A percentile compares a stretch with the other conserved stretches of the same genome.
phyloP scores from a whole-genome alignment of 2,329 filamentous ascomycete species.

The Orbilia oligospora region DNA sequence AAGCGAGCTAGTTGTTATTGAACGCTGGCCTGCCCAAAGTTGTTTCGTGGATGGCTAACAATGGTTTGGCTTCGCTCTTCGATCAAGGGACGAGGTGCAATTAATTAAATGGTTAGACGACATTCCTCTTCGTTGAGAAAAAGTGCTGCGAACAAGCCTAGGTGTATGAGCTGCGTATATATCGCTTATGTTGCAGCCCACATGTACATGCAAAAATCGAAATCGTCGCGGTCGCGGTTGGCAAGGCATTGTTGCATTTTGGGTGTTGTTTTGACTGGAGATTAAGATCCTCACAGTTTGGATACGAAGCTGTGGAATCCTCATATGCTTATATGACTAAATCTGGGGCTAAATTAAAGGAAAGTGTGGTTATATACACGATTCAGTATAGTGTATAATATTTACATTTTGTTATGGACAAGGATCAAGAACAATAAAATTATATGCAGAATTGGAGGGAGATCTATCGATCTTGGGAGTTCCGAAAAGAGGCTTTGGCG shows the following conservation, averaged over 20 bases:
- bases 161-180: too few species aligned
- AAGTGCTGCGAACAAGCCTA: neutral
- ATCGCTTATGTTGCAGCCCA: too few species aligned
- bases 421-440: neutral
- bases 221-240: too few species aligned
- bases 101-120: constrained; percentile 11
- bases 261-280: constrained; percentile 11
- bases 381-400: neutral
- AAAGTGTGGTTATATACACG: neutral
- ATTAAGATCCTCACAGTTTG: too few species aligned
- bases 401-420: neutral
- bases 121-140: neutral
- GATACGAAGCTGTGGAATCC: too few species aligned
- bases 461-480: too few species aligned
- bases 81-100: neutral
- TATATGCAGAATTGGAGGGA: neutral
- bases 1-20: constrained; percentile 20
- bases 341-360: neutral
- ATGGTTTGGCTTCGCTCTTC: neutral
- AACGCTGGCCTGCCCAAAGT: constrained; percentile 9
- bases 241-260: constrained; percentile 33
- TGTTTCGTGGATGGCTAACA: constrained; percentile 14
- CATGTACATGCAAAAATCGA: too few species aligned
- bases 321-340: too few species aligned
- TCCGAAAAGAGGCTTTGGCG: neutral